Evolutionary conservation across 805 yeast species (phyloP).

Genomic region (Hanseniaspora jakobsenii): DNA sequence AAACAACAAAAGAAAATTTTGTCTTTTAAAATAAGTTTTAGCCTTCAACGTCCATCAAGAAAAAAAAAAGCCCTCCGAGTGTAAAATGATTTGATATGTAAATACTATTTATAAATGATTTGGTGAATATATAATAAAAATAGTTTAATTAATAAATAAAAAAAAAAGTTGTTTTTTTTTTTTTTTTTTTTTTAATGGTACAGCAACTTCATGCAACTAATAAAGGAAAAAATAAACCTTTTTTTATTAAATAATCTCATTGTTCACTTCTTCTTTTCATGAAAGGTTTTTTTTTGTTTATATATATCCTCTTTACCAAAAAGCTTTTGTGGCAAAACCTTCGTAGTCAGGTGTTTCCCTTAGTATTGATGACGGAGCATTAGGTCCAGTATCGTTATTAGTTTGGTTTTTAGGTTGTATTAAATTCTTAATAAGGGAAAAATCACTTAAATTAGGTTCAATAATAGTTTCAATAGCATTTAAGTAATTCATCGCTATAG

Average conservation of each 20-base stretch:
- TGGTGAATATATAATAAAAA: neutral
- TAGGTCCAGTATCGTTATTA: constrained; percentile 54
- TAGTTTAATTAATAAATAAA: no score
- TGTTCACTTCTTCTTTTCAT: neutral
- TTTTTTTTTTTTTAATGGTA: neutral
- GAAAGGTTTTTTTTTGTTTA: neutral
- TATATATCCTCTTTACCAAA: neutral
- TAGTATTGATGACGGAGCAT: constrained; percentile 11
- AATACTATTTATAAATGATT: no score
- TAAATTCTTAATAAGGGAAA: constrained; percentile 26
- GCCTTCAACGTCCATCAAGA: neutral
- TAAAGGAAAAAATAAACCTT: neutral
- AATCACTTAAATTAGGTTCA: neutral
- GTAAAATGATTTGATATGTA: no score
- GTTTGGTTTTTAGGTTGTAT: constrained; percentile 50
- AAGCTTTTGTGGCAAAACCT: constrained; percentile 1
- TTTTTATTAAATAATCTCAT: neutral
- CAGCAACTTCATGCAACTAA: neutral
- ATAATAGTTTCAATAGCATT: neutral
- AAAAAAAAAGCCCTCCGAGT: no score
- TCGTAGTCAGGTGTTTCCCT: constrained; percentile 1
- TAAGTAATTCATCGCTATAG: constrained; percentile 31
- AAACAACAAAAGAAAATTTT: no score
- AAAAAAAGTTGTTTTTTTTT: neutral
- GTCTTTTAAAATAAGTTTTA: no score